A percentile compares a stretch with the other conserved stretches of the same genome.
Conservation (phyloP, 495 filamentous ascomycete genomes). For the Talaromyces nanjingensis region DNA sequence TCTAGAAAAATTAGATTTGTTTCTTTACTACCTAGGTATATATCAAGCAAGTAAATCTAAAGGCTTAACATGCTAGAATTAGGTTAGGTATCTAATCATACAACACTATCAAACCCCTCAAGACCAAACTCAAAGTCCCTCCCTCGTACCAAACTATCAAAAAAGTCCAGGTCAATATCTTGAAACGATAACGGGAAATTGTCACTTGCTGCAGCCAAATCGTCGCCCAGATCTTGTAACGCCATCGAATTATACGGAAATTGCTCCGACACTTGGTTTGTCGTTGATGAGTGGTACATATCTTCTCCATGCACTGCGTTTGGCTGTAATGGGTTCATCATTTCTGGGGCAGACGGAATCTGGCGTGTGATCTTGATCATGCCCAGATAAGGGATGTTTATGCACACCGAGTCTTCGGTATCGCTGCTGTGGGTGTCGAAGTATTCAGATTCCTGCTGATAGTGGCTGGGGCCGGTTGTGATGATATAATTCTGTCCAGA, state of each 20-base stretch:
- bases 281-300: background rate
- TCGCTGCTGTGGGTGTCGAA: constrained; percentile 9
- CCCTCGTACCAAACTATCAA: constrained; percentile 17
- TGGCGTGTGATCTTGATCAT: constrained; percentile 25
- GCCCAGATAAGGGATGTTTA: constrained; percentile 36
- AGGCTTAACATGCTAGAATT: background rate
- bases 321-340: background rate
- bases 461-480: constrained; percentile 12
- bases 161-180: constrained; percentile 20
- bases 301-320: background rate
- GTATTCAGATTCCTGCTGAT: constrained; percentile 11
- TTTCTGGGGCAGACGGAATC: background rate
- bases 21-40: no score
- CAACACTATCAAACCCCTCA: background rate
- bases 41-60: no score
- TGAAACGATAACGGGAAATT: constrained; percentile 4
- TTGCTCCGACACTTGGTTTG: background rate
- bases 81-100: background rate
- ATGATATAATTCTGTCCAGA: constrained; percentile 17
- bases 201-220: constrained; percentile 15
- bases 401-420: constrained; percentile 13
- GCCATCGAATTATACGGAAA: background rate
- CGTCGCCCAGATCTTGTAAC: constrained; percentile 8
- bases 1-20: background rate
- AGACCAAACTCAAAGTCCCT: background rate